Percentiles rank a stretch among this genome's conserved stretches.
Conservation (phyloP, 768 basidiomycete genomes). For the Leucocoprinus leucothites region DNA sequence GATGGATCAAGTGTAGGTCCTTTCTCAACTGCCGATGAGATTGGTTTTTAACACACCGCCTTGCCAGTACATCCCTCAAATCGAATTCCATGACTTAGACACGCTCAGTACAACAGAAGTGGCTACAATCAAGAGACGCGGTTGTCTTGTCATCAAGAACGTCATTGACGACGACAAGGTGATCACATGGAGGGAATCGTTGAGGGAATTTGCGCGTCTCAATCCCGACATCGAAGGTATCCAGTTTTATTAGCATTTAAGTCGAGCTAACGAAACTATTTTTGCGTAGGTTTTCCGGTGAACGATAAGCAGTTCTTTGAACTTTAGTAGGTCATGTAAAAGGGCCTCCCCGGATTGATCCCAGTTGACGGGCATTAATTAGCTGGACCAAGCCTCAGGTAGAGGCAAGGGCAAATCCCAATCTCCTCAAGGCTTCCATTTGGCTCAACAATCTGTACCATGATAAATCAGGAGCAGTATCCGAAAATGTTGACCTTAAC, state of each 20-base stretch:
- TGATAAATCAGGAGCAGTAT: slow-evolving; percentile 29
- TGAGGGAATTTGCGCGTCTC: slow-evolving; percentile 51
- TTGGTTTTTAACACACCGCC: background rate
- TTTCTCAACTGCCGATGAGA: slow-evolving; percentile 14
- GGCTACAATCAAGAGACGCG: slow-evolving; percentile 47
- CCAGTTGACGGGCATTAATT: too few relatives aligned
- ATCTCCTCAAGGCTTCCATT: slow-evolving; percentile 51
- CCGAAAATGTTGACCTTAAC: slow-evolving; percentile 17
- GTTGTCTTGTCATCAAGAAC: slow-evolving; percentile 58
- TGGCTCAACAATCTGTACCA: slow-evolving; percentile 69
- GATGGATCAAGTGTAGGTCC: slow-evolving; percentile 46
- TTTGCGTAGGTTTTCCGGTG: slow-evolving; percentile 45
- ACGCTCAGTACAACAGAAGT: slow-evolving; percentile 43
- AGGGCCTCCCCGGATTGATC: too few relatives aligned
- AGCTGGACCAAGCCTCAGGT: slow-evolving; percentile 40
- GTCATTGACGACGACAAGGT: slow-evolving; percentile 59
- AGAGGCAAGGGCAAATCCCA: slow-evolving; percentile 64
- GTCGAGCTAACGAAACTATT: too few relatives aligned
- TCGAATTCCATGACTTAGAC: slow-evolving; percentile 53
- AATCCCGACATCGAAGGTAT: slow-evolving; percentile 53
- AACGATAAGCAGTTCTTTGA: slow-evolving; percentile 71
- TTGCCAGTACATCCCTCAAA: slow-evolving; percentile 56
- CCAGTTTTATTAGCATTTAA: background rate
- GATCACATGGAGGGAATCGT: slow-evolving; percentile 50
- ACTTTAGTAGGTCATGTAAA: slow-evolving; percentile 50